These are phyloP conservation scores for Ceratocystis lukuohia DNA, from an alignment of 2,329 filamentous ascomycete genomes.

Conservation along the genomic window DNA sequence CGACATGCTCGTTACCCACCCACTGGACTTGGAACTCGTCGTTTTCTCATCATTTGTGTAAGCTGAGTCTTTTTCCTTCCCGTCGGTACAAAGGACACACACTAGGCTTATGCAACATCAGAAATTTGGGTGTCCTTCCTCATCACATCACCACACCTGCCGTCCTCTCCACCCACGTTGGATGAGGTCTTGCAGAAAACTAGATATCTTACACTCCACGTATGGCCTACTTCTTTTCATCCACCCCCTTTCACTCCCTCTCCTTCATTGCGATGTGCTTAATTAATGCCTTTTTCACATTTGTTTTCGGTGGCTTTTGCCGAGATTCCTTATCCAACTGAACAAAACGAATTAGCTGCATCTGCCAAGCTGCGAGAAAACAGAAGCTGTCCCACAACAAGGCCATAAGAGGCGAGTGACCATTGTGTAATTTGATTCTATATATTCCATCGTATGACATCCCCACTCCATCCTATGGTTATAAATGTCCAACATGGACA, in stretches of 20 bases:
- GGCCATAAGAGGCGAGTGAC: background rate
- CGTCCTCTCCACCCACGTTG: background rate
- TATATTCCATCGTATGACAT: background rate
- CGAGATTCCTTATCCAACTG: background rate
- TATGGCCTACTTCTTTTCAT: no score
- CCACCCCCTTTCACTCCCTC: background rate
- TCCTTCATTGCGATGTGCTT: background rate
- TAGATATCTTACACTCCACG: no score
- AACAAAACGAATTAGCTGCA: background rate
- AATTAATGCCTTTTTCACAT: background rate
- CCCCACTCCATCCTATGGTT: background rate
- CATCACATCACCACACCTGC: background rate
- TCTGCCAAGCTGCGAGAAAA: background rate
- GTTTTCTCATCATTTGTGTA: background rate
- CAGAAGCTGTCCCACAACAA: background rate
- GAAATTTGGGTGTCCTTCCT: background rate
- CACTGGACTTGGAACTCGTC: background rate
- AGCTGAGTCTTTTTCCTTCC: no score
- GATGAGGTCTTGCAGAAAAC: no score
- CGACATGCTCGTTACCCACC: background rate
- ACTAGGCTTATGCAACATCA: background rate
- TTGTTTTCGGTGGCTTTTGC: background rate
- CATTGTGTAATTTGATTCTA: background rate
- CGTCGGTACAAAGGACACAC: background rate
- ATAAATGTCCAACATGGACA: background rate